A percentile compares a stretch with the other conserved stretches of the same genome.
Conservation (phyloP, 768 basidiomycete genomes). For the Panaeolus cyanescens region DNA sequence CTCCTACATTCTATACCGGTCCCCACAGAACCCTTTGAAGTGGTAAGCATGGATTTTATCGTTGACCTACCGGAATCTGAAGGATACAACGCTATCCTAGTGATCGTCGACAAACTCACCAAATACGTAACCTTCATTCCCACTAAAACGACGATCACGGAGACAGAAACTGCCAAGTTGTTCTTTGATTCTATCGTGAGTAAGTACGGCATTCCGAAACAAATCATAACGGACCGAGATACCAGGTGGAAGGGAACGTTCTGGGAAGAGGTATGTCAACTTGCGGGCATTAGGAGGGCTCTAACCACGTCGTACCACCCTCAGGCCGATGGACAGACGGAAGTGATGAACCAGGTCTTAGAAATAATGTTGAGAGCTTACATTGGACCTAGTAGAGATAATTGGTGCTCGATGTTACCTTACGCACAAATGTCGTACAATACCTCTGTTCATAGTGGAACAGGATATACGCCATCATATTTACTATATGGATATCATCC, state of each 20-base stretch:
- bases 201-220: slow-evolving; percentile 23
- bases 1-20: slow-evolving; percentile 32
- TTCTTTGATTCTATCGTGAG: slow-evolving; percentile 30
- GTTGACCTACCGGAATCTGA: slow-evolving; percentile 30
- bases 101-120: slow-evolving; percentile 36
- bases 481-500: background rate
- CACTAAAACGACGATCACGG: slow-evolving; percentile 18
- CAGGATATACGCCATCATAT: slow-evolving; percentile 7
- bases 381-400: slow-evolving; percentile 18
- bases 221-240: slow-evolving; percentile 31
- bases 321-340: slow-evolving; percentile 38
- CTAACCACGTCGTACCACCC: slow-evolving; percentile 30
- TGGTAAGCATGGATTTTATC: slow-evolving; percentile 36
- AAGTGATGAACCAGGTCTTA: slow-evolving; percentile 31
- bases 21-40: slow-evolving; percentile 30
- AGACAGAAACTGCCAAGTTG: slow-evolving; percentile 26
- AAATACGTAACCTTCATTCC: slow-evolving; percentile 45
- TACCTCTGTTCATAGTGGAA: slow-evolving; percentile 25
- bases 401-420: slow-evolving; percentile 27
- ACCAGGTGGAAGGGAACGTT: slow-evolving; percentile 24
- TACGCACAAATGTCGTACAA: slow-evolving; percentile 30
- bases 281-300: slow-evolving; percentile 24
- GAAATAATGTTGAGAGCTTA: slow-evolving; percentile 32
- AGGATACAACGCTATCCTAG: slow-evolving; percentile 29
- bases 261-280: slow-evolving; percentile 25